Evolutionary conservation across 305 asterid species (phyloP).

Genomic region (Rubia peregrina): DNA sequence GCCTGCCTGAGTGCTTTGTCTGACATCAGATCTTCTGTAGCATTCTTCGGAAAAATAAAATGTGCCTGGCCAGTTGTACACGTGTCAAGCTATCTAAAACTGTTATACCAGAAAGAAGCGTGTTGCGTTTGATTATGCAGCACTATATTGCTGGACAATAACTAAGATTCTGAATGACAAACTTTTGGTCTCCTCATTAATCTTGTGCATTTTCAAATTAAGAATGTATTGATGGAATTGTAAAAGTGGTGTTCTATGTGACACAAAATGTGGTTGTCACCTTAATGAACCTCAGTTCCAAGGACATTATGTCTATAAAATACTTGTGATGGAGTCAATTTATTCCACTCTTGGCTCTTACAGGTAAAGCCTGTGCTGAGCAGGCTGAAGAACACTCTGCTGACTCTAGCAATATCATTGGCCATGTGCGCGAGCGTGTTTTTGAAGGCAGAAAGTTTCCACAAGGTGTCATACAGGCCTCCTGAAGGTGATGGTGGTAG

Average conservation of each 20-base stretch:
- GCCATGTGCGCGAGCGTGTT: conserved; percentile 37
- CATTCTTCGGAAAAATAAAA: too few relatives aligned
- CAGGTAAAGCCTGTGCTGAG: conserved; percentile 81
- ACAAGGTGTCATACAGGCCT: conserved; percentile 21
- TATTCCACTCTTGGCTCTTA: neutral
- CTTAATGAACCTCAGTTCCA: neutral
- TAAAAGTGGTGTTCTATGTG: too few relatives aligned
- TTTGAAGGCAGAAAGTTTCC: conserved; percentile 34
- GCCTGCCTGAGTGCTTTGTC: neutral
- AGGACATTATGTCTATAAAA: neutral
- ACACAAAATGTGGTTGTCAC: too few relatives aligned
- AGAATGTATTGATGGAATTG: neutral
- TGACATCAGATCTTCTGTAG: too few relatives aligned
- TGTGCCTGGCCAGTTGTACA: too few relatives aligned
- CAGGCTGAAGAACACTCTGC: conserved; percentile 72
- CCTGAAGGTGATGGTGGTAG: conserved; percentile 49
- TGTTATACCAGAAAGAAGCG: too few relatives aligned
- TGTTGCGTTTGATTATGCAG: too few relatives aligned
- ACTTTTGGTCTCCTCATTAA: neutral
- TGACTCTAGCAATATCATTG: conserved; percentile 62
- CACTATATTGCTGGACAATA: too few relatives aligned
- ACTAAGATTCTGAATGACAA: neutral
- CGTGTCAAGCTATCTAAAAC: neutral
- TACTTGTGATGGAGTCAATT: neutral
- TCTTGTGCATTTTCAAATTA: neutral